These are phyloP conservation scores for Nannochloris sp. DNA, from an alignment of 139 green algal genomes.

Conservation along the genomic window DNA sequence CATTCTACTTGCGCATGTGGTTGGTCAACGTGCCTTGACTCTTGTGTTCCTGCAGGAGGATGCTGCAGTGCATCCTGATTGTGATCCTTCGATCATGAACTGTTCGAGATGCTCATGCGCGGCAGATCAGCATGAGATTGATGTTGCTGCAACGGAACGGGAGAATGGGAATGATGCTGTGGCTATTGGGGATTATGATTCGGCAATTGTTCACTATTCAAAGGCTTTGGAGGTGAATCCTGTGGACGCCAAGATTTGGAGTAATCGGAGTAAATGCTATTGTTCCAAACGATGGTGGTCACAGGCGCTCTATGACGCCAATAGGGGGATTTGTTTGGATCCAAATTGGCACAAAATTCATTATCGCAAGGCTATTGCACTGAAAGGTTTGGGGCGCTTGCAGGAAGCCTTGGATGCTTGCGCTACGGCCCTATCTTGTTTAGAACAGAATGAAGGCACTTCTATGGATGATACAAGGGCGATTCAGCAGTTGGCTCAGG, in stretches of 20 bases:
- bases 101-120: conserved; percentile 34
- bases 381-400: not conserved
- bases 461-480: no score
- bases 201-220: conserved; percentile 24
- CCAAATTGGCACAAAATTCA: conserved; percentile 27
- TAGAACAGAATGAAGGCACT: no score
- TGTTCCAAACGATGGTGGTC: conserved; percentile 21
- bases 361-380: conserved; percentile 11
- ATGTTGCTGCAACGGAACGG: conserved; percentile 3
- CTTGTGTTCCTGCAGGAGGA: not conserved
- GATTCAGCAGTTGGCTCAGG: no score
- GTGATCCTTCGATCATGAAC: conserved; percentile 21
- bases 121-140: conserved; percentile 12
- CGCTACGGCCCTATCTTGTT: no score
- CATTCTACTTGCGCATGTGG: no score
- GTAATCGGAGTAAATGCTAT: conserved; percentile 22
- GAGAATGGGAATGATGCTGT: conserved; percentile 28
- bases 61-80: conserved; percentile 20
- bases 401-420: not conserved
- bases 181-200: conserved; percentile 1
- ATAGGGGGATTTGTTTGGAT: conserved; percentile 12
- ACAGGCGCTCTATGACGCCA: conserved; percentile 25
- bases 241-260: conserved; percentile 12
- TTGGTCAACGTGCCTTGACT: not conserved
- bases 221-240: conserved; percentile 3